Base-by-base conservation (phyloP, 805 yeast genomes). In the Saccharomycopsis guyanensis region DNA sequence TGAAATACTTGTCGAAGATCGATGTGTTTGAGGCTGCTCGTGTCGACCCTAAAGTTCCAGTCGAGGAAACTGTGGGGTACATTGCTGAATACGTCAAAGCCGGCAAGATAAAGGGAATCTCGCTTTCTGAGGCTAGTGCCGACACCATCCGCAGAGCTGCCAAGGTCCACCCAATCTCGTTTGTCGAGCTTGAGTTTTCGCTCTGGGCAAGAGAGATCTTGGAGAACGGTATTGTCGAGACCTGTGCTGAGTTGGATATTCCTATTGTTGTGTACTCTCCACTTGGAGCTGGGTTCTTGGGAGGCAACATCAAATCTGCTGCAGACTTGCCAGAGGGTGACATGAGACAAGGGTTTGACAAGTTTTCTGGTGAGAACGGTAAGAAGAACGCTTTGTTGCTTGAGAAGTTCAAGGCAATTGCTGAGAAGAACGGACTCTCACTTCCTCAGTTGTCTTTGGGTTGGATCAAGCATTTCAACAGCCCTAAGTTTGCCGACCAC, bases 181-280 rank as follows among this genome's bases (percentile, higher is more conserved):
- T 77, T 54, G 85, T 83, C 38, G 96, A 88, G 66, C 70, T 83
- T 37, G 97, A 88, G 63, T 73, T 81, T 50, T 85, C 95, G 2
- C 59, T 89, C 47, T 76, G 82, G 66, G 61, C 78, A n/a, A 72
- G 76, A 38, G 85, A 82, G 13, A 73, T 81, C 33, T 57, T 78
- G 38, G 49, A 59, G 2, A 78, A 83, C 58, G 95, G 91, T 1
- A 70, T 83, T 18, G 73, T 80, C 51, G 75, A 70, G 3, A 71
- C 73, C 3, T 76, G 82, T 53, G 70, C 74, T 18, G 76, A 80
- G 51, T 62, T 71, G 29, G 69, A 69, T 13, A 73, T 88, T 46
- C 82, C 93, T 12, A 67, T 86, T 25, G 68, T 86, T 47, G 85
- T 88, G 22, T 88, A 88, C 63, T 82, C 95, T 25, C 96, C 96